Conservation (phyloP, 73 alveolate genomes). For the Symbiodinium pilosum region DNA sequence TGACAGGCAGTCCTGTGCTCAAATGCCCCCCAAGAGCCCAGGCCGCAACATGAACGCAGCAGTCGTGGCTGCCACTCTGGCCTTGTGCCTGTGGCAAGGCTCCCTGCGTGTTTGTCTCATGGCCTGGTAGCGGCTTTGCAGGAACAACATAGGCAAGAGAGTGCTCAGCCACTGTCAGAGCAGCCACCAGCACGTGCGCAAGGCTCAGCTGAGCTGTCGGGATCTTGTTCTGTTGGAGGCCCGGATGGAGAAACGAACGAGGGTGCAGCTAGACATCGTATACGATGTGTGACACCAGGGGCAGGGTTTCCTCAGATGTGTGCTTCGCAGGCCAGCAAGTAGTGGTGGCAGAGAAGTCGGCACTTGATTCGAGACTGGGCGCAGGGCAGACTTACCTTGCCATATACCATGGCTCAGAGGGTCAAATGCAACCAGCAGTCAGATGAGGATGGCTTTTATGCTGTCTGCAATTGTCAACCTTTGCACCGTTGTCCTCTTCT, state of each 20-base stretch:
- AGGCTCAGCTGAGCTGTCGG: not conserved
- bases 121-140: not conserved
- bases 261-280: not conserved
- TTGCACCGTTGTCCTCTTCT: conserved; percentile 15
- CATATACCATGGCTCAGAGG: too few relatives aligned
- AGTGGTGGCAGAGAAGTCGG: not conserved
- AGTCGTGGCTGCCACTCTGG: not conserved
- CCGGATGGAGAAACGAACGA: not conserved
- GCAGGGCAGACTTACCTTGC: too few relatives aligned
- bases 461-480: conserved; percentile 73
- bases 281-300: not conserved
- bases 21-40: too few relatives aligned
- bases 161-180: too few relatives aligned
- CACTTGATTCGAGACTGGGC: not conserved
- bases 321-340: not conserved
- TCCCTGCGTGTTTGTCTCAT: too few relatives aligned
- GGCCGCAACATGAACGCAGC: not conserved
- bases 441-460: conserved; percentile 32
- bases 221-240: conserved; percentile 12
- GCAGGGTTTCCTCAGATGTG: not conserved
- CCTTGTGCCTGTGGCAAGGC: conserved; percentile 6
- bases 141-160: not conserved
- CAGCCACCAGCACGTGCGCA: not conserved
- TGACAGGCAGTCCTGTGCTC: too few relatives aligned
- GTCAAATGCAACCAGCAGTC: not conserved